Conservation (phyloP, 2,329 filamentous ascomycete genomes). For the Aureobasidium uvarum region DNA sequence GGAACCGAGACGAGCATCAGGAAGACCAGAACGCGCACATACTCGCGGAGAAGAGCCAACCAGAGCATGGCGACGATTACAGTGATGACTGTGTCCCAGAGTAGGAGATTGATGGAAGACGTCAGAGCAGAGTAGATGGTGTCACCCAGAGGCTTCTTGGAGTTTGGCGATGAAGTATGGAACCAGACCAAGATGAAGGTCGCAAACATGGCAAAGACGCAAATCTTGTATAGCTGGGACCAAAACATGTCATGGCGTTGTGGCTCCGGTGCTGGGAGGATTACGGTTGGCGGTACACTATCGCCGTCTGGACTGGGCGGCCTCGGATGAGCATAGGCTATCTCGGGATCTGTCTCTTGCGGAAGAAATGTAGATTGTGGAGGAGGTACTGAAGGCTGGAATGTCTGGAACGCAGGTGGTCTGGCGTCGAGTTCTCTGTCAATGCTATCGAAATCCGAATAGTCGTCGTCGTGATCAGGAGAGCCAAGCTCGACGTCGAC, state of each 20-base stretch:
- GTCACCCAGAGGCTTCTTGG: conserved; percentile 75
- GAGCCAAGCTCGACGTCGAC: conserved; percentile 83
- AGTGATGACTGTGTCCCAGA: conserved; percentile 87
- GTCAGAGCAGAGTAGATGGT: conserved; percentile 90
- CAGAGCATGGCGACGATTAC: conserved; percentile 84
- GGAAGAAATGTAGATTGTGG: conserved; percentile 46
- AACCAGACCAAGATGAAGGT: conserved; percentile 88
- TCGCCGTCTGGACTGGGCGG: conserved; percentile 52
- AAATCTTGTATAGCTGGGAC: conserved; percentile 84
- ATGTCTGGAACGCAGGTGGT: conserved; percentile 53
- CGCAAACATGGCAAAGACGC: conserved; percentile 77
- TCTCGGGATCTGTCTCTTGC: conserved; percentile 53
- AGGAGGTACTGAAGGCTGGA: conserved; percentile 38
- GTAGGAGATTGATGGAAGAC: conserved; percentile 83
- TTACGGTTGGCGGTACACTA: conserved; percentile 57
- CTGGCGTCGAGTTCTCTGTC: conserved; percentile 45
- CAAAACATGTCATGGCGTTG: conserved; percentile 89
- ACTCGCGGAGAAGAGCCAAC: conserved; percentile 84
- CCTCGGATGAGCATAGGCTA: conserved; percentile 46
- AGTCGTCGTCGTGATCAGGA: conserved; percentile 50
- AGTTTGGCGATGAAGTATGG: conserved; percentile 71
- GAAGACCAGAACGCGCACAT: conserved; percentile 79
- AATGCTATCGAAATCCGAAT: conserved; percentile 42
- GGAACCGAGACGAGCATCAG: conserved; percentile 81
- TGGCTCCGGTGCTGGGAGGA: conserved; percentile 62